These are phyloP conservation scores for Bryum argenteum DNA, from an alignment of 225 moss, liverwort and hornwort species.

Conservation along the genomic window DNA sequence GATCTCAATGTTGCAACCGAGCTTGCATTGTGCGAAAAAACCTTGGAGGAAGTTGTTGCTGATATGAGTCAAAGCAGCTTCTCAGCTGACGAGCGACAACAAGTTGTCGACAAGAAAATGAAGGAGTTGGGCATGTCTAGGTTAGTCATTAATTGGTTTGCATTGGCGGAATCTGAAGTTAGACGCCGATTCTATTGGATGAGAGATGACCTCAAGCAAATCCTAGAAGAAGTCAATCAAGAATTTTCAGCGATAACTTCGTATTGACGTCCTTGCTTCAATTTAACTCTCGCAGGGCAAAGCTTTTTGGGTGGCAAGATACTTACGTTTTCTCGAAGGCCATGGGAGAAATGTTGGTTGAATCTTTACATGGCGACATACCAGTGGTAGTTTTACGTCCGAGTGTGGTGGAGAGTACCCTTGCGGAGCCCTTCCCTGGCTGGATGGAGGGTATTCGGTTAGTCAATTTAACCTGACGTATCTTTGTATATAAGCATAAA, in stretches of 20 bases:
- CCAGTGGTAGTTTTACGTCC: slow-evolving; percentile 76
- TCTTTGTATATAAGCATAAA: background rate
- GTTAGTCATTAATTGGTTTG: slow-evolving; percentile 22
- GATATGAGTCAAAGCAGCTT: slow-evolving; percentile 26
- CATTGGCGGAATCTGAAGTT: background rate
- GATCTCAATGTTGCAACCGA: slow-evolving; percentile 54
- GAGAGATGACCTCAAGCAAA: background rate
- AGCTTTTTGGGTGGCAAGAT: slow-evolving; percentile 84
- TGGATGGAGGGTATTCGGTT: slow-evolving; percentile 89
- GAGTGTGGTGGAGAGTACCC: slow-evolving; percentile 83
- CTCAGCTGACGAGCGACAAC: slow-evolving; percentile 41
- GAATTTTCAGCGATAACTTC: background rate
- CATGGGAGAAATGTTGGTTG: slow-evolving; percentile 76
- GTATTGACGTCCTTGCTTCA: slow-evolving; percentile 17
- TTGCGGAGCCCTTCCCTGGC: slow-evolving; percentile 70
- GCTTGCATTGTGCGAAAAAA: slow-evolving; percentile 51
- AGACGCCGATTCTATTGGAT: background rate
- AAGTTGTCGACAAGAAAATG: slow-evolving; percentile 54
- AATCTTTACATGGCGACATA: slow-evolving; percentile 46
- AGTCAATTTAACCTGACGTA: background rate
- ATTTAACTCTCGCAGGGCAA: slow-evolving; percentile 51
- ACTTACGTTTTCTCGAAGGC: slow-evolving; percentile 83
- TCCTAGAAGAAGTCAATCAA: background rate
- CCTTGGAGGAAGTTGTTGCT: slow-evolving; percentile 39
- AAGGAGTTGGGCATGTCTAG: slow-evolving; percentile 63